Conservation (phyloP, 139 green algal genomes). For the Trebouxia sp. region DNA sequence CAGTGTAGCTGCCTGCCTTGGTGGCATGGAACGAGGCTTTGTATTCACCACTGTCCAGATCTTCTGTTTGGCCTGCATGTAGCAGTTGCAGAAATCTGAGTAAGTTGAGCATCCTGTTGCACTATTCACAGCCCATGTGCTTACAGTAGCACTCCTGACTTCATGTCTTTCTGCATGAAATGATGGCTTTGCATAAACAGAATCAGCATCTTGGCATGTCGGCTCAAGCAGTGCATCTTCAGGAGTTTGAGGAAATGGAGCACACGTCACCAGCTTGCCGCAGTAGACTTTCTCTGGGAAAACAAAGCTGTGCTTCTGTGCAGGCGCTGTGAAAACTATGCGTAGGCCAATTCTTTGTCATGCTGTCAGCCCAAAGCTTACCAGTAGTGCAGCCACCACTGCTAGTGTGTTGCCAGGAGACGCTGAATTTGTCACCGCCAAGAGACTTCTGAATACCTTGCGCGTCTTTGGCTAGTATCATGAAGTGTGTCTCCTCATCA, state of each 20-base stretch:
- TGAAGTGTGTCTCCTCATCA: constrained; percentile 24
- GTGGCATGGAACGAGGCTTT: constrained; percentile 21
- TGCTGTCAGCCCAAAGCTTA: not conserved
- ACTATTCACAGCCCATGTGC: not conserved
- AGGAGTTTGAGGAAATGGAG: too few relatives aligned
- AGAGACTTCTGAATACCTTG: constrained; percentile 33
- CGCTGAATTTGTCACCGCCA: constrained; percentile 36
- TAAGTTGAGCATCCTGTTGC: too few relatives aligned
- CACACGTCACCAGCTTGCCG: not conserved
- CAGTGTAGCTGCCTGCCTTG: constrained; percentile 25
- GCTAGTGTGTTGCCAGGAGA: constrained; percentile 30
- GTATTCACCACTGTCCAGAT: constrained; percentile 39
- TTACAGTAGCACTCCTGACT: too few relatives aligned
- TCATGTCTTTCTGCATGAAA: too few relatives aligned
- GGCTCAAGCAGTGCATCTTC: too few relatives aligned
- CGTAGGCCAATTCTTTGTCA: not conserved
- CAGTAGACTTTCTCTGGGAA: too few relatives aligned
- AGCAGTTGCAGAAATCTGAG: not conserved
- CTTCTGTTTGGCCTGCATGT: constrained; percentile 30
- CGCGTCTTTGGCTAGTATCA: constrained; percentile 30
- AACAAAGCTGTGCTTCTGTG: too few relatives aligned
- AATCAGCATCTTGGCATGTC: too few relatives aligned
- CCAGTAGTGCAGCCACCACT: constrained; percentile 18
- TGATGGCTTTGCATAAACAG: too few relatives aligned
- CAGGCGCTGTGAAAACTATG: constrained; percentile 17